These are phyloP conservation scores for Ilyonectria destructans DNA, from an alignment of 2,329 filamentous ascomycete species.

Conservation along the genomic window DNA sequence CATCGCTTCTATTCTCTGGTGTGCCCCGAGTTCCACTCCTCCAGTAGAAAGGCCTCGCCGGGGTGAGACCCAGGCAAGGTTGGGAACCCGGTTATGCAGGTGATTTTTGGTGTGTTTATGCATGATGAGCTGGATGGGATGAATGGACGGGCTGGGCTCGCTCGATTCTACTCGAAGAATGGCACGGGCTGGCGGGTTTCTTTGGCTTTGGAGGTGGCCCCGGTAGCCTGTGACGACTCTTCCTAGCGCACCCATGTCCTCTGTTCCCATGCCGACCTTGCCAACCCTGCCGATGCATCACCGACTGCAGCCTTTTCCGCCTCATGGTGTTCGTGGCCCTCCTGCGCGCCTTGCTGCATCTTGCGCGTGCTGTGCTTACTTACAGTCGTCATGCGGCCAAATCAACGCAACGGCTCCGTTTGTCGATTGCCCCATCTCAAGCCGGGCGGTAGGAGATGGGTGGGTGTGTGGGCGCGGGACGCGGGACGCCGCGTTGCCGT, in stretches of 20 bases:
- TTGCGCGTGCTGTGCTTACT: background rate
- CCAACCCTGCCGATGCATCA: background rate
- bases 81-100: constrained; percentile 30
- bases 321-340: constrained; percentile 3
- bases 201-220: constrained; percentile 7
- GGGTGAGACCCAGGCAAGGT: constrained; percentile 1
- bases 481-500: constrained; percentile 42
- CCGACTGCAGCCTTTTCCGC: constrained; percentile 2
- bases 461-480: constrained; percentile 12
- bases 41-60: constrained; percentile 16
- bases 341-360: background rate
- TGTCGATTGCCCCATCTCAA: constrained; percentile 8
- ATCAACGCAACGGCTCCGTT: background rate
- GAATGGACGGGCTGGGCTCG: constrained; percentile 17
- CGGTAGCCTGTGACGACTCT: constrained; percentile 27
- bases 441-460: constrained; percentile 21
- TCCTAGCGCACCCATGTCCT: constrained; percentile 17
- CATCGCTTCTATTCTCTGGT: constrained; percentile 11
- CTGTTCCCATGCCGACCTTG: background rate
- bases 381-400: background rate
- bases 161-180: background rate
- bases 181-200: constrained; percentile 6
- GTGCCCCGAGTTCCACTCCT: constrained; percentile 10
- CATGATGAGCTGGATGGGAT: constrained; percentile 56
- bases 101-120: constrained; percentile 52